Base-by-base conservation (phyloP, 2,329 filamentous ascomycete genomes). In the Fusarium nurragi region DNA sequence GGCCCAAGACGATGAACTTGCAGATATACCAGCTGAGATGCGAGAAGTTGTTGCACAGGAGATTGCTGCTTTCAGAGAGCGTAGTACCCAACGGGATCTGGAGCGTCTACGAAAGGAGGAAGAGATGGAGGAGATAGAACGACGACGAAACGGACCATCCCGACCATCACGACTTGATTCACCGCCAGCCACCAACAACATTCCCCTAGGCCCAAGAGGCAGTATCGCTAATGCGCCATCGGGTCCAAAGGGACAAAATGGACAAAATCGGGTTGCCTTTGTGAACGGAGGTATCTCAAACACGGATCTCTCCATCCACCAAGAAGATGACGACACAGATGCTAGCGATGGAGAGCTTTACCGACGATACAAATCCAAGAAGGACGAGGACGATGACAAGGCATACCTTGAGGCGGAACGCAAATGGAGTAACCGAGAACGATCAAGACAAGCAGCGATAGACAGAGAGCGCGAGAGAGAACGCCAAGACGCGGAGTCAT, bases 11-110 rank as follows among this genome's bases (percentile, higher is more conserved):
- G 96, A 99, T 73, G 95, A 99, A 73, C 83, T 99, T 26, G 90
- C 94, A 19, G 95, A 99, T 72, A 97, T 99, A 44, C 95, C 95
- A 0, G 90, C 92, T 1, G 95, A 98, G 75, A 96, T 97, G 93
- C 89, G 95, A 22, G 95, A 97, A 75, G 94, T 93, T 0, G 95
- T 99, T 16, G 92, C 95, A 0, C 90, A 90, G 55, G 96, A 99
- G 76, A 99, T 99, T 71, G 89, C 93, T 0, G 92, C 94, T 0
- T 99, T 99, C 81, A 86, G 95, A 66, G 95, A 99, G 68, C 86
- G 94, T 19, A 97, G 94, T 69, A 97, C 89, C 59, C 88, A 91
- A 61, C 86, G 94, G 36, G 95, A 99, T 74, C 80, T 96, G 73
- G 95, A 99, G 77, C 90, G 95, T 5, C 80, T 97, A 32, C 89